phyloP scores from a whole-genome alignment of 208 protist species.

The Wallacemonas sp. region DNA sequence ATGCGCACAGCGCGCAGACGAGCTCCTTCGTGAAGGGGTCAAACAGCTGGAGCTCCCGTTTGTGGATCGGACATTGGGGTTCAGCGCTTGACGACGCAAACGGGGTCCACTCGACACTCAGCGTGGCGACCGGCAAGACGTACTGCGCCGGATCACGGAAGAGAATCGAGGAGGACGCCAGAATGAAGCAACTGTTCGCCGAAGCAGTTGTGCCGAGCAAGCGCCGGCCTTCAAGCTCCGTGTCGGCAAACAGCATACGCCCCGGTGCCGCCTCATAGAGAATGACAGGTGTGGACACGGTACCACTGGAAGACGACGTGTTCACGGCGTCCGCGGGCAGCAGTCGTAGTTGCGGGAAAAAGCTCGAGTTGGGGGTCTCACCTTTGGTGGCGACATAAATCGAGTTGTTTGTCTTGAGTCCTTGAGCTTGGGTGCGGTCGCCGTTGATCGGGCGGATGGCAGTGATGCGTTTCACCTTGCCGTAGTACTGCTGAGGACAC shows the following conservation, averaged over 20 bases:
- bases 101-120: conserved; percentile 74
- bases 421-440: conserved; percentile 29
- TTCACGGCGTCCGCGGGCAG: conserved; percentile 45
- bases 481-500: conserved; percentile 86
- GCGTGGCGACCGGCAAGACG: conserved; percentile 64
- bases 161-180: conserved; percentile 63
- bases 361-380: conserved; percentile 59
- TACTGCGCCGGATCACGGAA: conserved; percentile 64
- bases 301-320: conserved; percentile 6
- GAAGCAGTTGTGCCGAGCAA: conserved; percentile 37
- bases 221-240: conserved; percentile 58
- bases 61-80: conserved; percentile 77
- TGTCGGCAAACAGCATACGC: conserved; percentile 86
- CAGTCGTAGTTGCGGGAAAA: conserved; percentile 79
- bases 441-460: conserved; percentile 52
- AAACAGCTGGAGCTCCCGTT: conserved; percentile 78
- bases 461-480: conserved; percentile 74
- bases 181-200: conserved; percentile 76
- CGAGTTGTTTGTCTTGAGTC: conserved; percentile 54
- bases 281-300: conserved; percentile 57
- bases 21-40: conserved; percentile 76
- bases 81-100: conserved; percentile 58
- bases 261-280: conserved; percentile 82
- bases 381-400: conserved; percentile 86
- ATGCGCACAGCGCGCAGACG: conserved; percentile 71